A percentile compares a stretch with the other conserved stretches of the same genome.
Evolutionary conservation across 2,329 filamentous ascomycete genomes (phyloP).

Genomic region (Penicillium glabrum): DNA sequence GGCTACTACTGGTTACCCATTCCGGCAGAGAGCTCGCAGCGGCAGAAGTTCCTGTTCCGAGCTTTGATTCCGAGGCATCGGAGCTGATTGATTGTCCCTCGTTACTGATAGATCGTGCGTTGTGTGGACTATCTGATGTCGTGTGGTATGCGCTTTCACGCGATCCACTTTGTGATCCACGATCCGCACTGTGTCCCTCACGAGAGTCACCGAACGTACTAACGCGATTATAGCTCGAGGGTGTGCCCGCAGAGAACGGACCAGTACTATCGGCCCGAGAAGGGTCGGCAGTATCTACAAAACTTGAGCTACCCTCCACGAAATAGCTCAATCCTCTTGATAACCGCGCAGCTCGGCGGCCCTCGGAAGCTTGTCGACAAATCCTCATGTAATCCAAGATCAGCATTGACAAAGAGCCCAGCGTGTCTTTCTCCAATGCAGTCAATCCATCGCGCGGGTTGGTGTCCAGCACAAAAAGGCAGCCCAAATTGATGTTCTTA

Average conservation of each 20-base stretch:
- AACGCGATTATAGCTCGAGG: conserved; percentile 22
- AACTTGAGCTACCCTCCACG: conserved; percentile 52
- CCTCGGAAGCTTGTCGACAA: conserved; percentile 52
- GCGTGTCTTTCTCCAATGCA: conserved; percentile 43
- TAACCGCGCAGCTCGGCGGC: conserved; percentile 55
- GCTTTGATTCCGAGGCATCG: conserved; percentile 24
- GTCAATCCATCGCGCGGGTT: conserved; percentile 52
- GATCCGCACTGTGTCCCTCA: conserved; percentile 19
- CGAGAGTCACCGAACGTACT: conserved; percentile 25
- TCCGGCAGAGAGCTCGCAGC: conserved; percentile 31
- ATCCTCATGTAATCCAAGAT: conserved; percentile 62
- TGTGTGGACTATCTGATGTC: conserved; percentile 14
- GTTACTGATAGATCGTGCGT: conserved; percentile 28
- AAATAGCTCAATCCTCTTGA: conserved; percentile 57
- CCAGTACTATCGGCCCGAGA: conserved; percentile 24
- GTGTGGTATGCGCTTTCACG: conserved; percentile 11
- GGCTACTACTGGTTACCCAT: conserved; percentile 31
- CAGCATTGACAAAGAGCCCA: conserved; percentile 57
- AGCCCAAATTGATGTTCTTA: conserved; percentile 59
- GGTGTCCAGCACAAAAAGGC: conserved; percentile 60
- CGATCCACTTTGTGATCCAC: conserved; percentile 2
- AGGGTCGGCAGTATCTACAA: conserved; percentile 30
- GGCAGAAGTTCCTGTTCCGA: conserved; percentile 29
- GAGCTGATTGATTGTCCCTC: conserved; percentile 29
- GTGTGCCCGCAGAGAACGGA: conserved; percentile 17